Conservation (phyloP, 1,284 basidiomycete genomes). For the Rhodotorula sp. region DNA sequence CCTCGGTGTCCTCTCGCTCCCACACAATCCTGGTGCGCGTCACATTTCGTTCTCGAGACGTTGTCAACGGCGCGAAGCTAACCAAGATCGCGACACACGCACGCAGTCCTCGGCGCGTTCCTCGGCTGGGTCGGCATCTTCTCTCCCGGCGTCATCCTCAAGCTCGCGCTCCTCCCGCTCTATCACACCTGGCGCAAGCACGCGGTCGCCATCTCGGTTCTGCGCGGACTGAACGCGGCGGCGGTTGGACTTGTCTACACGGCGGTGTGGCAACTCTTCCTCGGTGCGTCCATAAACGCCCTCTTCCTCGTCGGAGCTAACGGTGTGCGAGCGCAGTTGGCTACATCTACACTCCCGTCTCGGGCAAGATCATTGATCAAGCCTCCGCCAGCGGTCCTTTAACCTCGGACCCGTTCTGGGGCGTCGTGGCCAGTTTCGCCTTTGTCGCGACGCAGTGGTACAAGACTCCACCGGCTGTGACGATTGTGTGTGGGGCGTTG, state of each 20-base stretch:
- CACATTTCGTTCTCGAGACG: too few relatives aligned
- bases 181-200: conserved; percentile 13
- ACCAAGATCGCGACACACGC: too few relatives aligned
- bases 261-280: conserved; percentile 1
- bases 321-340: not conserved
- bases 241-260: not conserved
- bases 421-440: not conserved
- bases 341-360: not conserved
- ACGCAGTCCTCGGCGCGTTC: conserved; percentile 53
- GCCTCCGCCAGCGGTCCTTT: not conserved
- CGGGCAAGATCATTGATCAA: not conserved
- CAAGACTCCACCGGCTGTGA: not conserved
- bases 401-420: not conserved
- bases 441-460: not conserved
- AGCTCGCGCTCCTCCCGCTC: conserved; percentile 55
- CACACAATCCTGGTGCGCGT: conserved; percentile 34
- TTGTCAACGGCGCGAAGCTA: too few relatives aligned
- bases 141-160: conserved; percentile 57
- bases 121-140: conserved; percentile 58
- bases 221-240: not conserved
- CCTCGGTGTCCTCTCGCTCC: conserved; percentile 56
- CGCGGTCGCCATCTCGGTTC: not conserved
- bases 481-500: not conserved
- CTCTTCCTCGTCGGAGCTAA: not conserved
- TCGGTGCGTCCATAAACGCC: not conserved